Conservation (phyloP, 202 grass and related monocot genomes). For the Panicum virgatum region DNA sequence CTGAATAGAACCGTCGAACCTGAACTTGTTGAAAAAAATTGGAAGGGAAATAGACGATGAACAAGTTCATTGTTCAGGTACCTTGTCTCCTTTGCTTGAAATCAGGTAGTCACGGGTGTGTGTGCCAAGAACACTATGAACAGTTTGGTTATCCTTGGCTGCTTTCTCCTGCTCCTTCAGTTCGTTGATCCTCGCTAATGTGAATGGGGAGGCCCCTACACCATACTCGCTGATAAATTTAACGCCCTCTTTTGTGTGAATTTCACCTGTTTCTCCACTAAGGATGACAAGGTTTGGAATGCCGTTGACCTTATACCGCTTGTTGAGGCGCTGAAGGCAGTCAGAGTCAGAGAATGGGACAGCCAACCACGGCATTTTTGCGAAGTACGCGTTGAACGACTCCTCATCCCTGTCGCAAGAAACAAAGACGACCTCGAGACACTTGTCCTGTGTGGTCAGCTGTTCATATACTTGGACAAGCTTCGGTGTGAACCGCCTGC, state of each 20-base stretch:
- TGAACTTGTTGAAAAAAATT: not conserved
- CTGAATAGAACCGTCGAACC: slow-evolving; percentile 25
- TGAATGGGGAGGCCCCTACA: slow-evolving; percentile 64
- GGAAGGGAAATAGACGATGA: not conserved
- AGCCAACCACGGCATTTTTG: slow-evolving; percentile 86
- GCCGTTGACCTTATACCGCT: slow-evolving; percentile 46
- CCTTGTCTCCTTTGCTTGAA: slow-evolving; percentile 59
- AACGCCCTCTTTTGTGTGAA: slow-evolving; percentile 52
- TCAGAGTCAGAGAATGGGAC: slow-evolving; percentile 67
- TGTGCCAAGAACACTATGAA: slow-evolving; percentile 53
- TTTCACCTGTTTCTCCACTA: slow-evolving; percentile 48
- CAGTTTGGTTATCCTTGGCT: slow-evolving; percentile 66
- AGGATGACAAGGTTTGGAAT: slow-evolving; percentile 69
- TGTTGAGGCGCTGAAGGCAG: slow-evolving; percentile 24
- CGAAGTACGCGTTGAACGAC: slow-evolving; percentile 58
- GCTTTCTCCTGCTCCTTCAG: slow-evolving; percentile 57
- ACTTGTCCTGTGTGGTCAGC: slow-evolving; percentile 46
- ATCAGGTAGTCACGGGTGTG: slow-evolving; percentile 59
- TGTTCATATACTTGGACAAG: slow-evolving; percentile 52
- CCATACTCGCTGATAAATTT: slow-evolving; percentile 56
- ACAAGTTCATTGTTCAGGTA: slow-evolving; percentile 27
- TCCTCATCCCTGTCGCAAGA: slow-evolving; percentile 58
- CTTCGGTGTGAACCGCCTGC: slow-evolving; percentile 69
- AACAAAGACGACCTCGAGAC: slow-evolving; percentile 71
- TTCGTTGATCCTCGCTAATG: slow-evolving; percentile 48